Percentiles rank a stretch among this genome's conserved stretches.
phyloP scores from a whole-genome alignment of 306 rosid genomes.

The Malus sieversii region DNA sequence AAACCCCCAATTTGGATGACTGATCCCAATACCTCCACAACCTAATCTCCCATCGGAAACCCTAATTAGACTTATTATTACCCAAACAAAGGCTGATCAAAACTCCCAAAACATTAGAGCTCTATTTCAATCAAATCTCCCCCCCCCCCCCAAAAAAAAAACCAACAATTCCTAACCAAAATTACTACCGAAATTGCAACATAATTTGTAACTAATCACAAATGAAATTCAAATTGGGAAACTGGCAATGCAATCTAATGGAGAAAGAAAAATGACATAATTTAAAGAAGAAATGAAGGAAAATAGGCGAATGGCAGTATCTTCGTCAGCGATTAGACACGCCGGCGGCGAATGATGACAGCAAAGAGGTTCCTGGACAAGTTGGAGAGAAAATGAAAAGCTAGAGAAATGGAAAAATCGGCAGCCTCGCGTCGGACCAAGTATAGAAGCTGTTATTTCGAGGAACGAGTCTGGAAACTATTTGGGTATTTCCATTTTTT shows the following conservation, averaged over 20 bases:
- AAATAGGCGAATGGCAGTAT: neutral
- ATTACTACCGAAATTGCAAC: neutral
- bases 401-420: too few relatives aligned
- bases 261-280: neutral
- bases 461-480: neutral
- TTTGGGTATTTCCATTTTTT: neutral
- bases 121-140: neutral
- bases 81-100: neutral
- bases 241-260: neutral
- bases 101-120: neutral
- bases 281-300: neutral
- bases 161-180: neutral
- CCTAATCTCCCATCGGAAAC: neutral
- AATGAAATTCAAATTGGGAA: neutral
- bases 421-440: neutral
- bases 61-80: neutral
- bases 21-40: neutral
- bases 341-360: neutral
- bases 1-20: neutral
- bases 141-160: too few relatives aligned
- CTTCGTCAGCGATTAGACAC: neutral
- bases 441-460: neutral
- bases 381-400: neutral
- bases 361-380: neutral
- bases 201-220: neutral